Conservation (phyloP, 306 rosid species). For the Quercus ilex region DNA sequence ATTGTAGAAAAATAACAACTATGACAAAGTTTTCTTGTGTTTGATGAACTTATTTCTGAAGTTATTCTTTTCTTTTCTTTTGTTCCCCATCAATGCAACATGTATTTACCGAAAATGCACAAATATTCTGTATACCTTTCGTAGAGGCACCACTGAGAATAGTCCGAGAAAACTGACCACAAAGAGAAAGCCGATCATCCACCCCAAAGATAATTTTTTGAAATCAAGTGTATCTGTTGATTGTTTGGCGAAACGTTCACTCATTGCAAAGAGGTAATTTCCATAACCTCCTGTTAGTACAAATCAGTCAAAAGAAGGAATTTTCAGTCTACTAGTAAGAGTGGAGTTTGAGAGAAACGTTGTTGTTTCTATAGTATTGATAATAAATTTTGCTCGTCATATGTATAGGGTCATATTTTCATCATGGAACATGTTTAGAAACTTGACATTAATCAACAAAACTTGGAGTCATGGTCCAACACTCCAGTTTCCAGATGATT, state of each 20-base stretch:
- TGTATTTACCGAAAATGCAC: neutral
- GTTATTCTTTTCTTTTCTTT: neutral
- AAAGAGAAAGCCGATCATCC: slow-evolving; percentile 11
- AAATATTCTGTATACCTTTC: neutral
- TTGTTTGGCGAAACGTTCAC: neutral
- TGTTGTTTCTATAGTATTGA: neutral
- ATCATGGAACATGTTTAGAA: neutral
- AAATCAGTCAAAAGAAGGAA: neutral
- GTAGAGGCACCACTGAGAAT: slow-evolving; percentile 9
- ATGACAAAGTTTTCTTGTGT: neutral
- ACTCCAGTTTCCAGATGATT: neutral
- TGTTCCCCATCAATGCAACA: neutral
- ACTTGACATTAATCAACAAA: neutral
- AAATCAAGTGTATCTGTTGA: neutral
- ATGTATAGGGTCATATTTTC: neutral
- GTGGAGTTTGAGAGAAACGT: neutral
- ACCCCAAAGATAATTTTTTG: slow-evolving; percentile 13
- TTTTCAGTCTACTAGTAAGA: neutral
- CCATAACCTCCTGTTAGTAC: slow-evolving; percentile 10
- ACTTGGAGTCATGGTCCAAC: neutral
- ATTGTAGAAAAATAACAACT: neutral
- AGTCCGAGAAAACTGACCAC: slow-evolving; percentile 11
- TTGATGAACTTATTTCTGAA: neutral
- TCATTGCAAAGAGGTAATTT: slow-evolving; percentile 9
- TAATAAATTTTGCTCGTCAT: neutral